These are phyloP conservation scores for Ustilago bromivora DNA, from an alignment of 1,284 basidiomycete genomes.

Conservation along the genomic window DNA sequence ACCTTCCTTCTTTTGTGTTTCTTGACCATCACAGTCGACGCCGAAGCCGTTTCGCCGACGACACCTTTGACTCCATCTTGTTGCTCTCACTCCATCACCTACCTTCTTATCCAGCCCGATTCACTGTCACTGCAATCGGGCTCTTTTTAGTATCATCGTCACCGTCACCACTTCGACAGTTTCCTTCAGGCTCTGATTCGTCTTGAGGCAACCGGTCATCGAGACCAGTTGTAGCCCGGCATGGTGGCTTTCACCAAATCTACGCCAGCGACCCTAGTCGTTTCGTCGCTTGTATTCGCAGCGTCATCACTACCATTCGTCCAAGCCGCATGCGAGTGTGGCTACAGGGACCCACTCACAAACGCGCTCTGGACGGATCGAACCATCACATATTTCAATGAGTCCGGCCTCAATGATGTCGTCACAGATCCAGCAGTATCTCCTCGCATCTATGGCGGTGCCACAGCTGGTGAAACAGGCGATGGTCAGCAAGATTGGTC, in stretches of 20 bases:
- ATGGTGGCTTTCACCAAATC: slow-evolving; percentile 13
- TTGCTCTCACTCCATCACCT: neutral
- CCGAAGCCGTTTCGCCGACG: neutral
- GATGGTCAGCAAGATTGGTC: slow-evolving; percentile 54
- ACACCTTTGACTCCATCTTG: neutral
- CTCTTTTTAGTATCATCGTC: neutral
- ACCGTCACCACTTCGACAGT: neutral
- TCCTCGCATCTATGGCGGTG: slow-evolving; percentile 49
- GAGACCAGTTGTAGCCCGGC: slow-evolving; percentile 5
- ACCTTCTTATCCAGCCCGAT: neutral
- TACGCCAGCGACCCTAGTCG: slow-evolving; percentile 28
- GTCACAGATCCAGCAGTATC: slow-evolving; percentile 45
- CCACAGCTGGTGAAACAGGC: slow-evolving; percentile 47
- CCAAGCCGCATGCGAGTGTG: slow-evolving; percentile 56
- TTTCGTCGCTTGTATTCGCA: slow-evolving; percentile 24
- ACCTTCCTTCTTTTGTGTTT: neutral
- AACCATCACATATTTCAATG: slow-evolving; percentile 64
- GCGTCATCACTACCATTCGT: slow-evolving; percentile 16
- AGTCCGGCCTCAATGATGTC: slow-evolving; percentile 47
- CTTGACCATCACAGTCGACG: neutral
- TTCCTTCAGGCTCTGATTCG: neutral
- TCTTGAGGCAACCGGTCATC: neutral
- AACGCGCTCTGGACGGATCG: slow-evolving; percentile 60
- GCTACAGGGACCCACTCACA: slow-evolving; percentile 59
- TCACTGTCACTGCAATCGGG: neutral